phyloP scores from a whole-genome alignment of 768 basidiomycete genomes.

The Leccinum broughii region DNA sequence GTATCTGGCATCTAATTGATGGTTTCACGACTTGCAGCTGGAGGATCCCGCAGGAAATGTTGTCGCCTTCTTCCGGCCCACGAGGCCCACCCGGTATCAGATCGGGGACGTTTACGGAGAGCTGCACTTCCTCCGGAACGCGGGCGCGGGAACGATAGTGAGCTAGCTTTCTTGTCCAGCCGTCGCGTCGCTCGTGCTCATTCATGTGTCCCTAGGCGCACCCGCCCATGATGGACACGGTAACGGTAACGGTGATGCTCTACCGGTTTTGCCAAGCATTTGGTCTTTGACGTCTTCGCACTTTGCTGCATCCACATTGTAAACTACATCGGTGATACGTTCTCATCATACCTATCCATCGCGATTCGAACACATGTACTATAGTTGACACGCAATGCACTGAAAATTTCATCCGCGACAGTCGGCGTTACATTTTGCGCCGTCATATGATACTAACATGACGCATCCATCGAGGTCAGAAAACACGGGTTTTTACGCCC shows the following conservation, averaged over 20 bases:
- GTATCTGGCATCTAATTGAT: slow-evolving; percentile 7
- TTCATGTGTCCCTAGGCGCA: slow-evolving; percentile 56
- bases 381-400: slow-evolving; percentile 33
- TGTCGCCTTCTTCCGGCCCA: slow-evolving; percentile 80
- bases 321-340: slow-evolving; percentile 31
- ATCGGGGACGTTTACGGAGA: slow-evolving; percentile 87
- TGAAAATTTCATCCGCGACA: slow-evolving; percentile 23
- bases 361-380: slow-evolving; percentile 33
- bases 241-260: slow-evolving; percentile 82
- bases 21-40: slow-evolving; percentile 45
- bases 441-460: slow-evolving; percentile 20
- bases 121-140: slow-evolving; percentile 76
- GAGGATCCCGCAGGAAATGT: slow-evolving; percentile 67
- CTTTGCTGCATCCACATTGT: slow-evolving; percentile 32
- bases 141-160: slow-evolving; percentile 83
- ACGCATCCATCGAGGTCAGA: slow-evolving; percentile 20
- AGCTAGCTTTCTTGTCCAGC: slow-evolving; percentile 26
- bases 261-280: slow-evolving; percentile 71
- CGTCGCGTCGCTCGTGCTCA: slow-evolving; percentile 24
- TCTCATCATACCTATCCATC: slow-evolving; percentile 31
- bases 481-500: slow-evolving; percentile 31
- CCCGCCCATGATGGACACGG: slow-evolving; percentile 88
- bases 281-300: slow-evolving; percentile 39
- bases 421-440: slow-evolving; percentile 21
- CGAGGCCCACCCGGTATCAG: slow-evolving; percentile 76